phyloP scores from a whole-genome alignment of 169 alveolate genomes.

The Plasmodium malariae region DNA sequence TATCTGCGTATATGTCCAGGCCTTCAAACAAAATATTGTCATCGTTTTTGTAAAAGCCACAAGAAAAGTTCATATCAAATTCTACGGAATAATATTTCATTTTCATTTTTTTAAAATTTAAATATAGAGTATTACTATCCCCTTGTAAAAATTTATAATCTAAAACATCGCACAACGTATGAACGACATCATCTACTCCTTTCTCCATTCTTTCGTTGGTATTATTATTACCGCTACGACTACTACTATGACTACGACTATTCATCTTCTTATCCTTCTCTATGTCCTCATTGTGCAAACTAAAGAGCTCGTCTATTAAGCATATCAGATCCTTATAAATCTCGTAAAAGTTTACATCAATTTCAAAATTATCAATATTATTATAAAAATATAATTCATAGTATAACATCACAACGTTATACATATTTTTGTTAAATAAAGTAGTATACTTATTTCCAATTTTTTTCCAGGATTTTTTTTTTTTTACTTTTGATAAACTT shows the following conservation, averaged over 20 bases:
- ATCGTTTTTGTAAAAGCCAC: neutral
- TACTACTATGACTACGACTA: neutral
- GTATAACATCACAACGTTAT: slow-evolving; percentile 32
- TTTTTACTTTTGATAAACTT: slow-evolving; percentile 33
- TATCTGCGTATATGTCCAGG: too few relatives aligned
- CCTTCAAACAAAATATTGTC: too few relatives aligned
- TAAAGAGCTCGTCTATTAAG: slow-evolving; percentile 52
- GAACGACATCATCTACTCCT: neutral
- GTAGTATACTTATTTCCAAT: slow-evolving; percentile 5
- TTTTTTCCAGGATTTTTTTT: slow-evolving; percentile 2
- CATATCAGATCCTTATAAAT: slow-evolving; percentile 48
- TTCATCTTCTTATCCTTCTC: neutral
- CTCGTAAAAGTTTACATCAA: slow-evolving; percentile 41
- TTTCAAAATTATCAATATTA: slow-evolving; percentile 14
- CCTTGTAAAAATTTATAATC: slow-evolving; percentile 50
- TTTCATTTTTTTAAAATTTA: slow-evolving; percentile 44
- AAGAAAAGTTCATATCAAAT: slow-evolving; percentile 18
- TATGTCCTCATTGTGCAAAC: slow-evolving; percentile 6
- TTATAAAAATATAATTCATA: slow-evolving; percentile 56
- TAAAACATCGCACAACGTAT: neutral
- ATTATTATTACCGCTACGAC: neutral
- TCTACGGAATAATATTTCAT: slow-evolving; percentile 57
- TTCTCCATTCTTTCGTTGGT: neutral
- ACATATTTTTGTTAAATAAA: neutral
- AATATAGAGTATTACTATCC: slow-evolving; percentile 13